A percentile compares a stretch with the other conserved stretches of the same genome.
Evolutionary conservation across 1,139 yeast species (phyloP).

Genomic region (Maudiozyma humilis): DNA sequence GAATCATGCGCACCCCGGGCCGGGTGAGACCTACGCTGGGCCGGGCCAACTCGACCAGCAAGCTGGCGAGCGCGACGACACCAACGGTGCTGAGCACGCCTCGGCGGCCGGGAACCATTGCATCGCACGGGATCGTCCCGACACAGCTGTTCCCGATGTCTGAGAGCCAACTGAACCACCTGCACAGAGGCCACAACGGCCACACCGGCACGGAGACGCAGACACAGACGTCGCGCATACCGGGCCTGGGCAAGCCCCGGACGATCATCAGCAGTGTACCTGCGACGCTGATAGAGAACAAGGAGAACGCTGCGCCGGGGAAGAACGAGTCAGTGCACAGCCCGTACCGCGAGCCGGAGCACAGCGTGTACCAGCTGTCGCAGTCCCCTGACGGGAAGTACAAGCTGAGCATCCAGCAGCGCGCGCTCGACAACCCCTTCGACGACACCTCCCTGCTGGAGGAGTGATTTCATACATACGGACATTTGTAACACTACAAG

Average conservation of each 20-base stretch:
- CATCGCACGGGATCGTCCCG: slow-evolving; percentile 12
- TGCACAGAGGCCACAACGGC: not conserved
- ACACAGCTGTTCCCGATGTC: slow-evolving; percentile 22
- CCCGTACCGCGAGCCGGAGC: slow-evolving; percentile 24
- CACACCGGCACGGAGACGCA: too few relatives aligned
- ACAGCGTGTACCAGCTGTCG: slow-evolving; percentile 25
- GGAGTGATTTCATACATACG: slow-evolving; percentile 10
- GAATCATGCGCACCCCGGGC: not conserved
- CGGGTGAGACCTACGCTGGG: not conserved
- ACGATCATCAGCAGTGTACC: slow-evolving; percentile 1
- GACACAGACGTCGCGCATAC: not conserved
- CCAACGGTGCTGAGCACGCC: slow-evolving; percentile 1
- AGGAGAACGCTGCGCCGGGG: not conserved
- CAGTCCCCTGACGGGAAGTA: slow-evolving; percentile 29
- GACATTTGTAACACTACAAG: slow-evolving; percentile 6
- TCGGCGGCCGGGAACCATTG: slow-evolving; percentile 6
- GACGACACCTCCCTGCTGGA: slow-evolving; percentile 27
- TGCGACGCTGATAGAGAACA: slow-evolving; percentile 16
- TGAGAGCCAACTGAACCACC: slow-evolving; percentile 14
- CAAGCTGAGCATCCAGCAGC: slow-evolving; percentile 19
- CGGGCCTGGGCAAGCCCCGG: not conserved
- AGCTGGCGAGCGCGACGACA: too few relatives aligned
- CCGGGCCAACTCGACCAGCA: slow-evolving; percentile 1
- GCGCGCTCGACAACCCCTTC: slow-evolving; percentile 9
- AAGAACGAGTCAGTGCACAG: slow-evolving; percentile 20